A percentile compares a stretch with the other conserved stretches of the same genome.
Conservation (phyloP, 208 protist species). For the Wallacemonas collosoma region DNA sequence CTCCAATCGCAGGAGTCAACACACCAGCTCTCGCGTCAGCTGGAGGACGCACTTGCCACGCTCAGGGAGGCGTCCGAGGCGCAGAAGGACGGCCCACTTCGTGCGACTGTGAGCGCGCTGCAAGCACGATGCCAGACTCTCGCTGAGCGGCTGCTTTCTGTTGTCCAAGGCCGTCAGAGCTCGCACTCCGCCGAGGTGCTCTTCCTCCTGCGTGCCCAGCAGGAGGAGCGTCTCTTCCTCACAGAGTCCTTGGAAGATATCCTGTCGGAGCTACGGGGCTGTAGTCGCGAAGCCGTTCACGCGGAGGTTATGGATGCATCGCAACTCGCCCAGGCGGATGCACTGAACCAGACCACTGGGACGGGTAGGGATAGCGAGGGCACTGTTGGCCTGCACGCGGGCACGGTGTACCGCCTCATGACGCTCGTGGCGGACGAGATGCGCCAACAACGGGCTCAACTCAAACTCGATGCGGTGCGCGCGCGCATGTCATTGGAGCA, state of each 20-base stretch:
- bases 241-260: constrained; percentile 42
- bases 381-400: constrained; percentile 27
- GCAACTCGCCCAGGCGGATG: too few relatives aligned
- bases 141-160: constrained; percentile 47
- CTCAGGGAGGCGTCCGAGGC: constrained; percentile 21
- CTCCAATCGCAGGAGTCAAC: constrained; percentile 33
- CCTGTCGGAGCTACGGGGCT: constrained; percentile 34
- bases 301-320: neutral
- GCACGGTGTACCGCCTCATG: constrained; percentile 39
- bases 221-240: constrained; percentile 72
- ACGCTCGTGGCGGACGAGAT: constrained; percentile 44
- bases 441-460: constrained; percentile 27
- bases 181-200: constrained; percentile 59
- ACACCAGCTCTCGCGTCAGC: constrained; percentile 27
- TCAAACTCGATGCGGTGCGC: constrained; percentile 57
- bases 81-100: constrained; percentile 8
- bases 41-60: constrained; percentile 22
- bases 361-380: constrained; percentile 3
- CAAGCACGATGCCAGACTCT: constrained; percentile 52
- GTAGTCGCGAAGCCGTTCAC: constrained; percentile 1
- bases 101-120: constrained; percentile 28
- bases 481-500: constrained; percentile 45
- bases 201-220: constrained; percentile 70
- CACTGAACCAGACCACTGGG: neutral
- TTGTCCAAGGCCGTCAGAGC: constrained; percentile 52